phyloP scores from a whole-genome alignment of 345 rosid species.

The Salix viminalis region DNA sequence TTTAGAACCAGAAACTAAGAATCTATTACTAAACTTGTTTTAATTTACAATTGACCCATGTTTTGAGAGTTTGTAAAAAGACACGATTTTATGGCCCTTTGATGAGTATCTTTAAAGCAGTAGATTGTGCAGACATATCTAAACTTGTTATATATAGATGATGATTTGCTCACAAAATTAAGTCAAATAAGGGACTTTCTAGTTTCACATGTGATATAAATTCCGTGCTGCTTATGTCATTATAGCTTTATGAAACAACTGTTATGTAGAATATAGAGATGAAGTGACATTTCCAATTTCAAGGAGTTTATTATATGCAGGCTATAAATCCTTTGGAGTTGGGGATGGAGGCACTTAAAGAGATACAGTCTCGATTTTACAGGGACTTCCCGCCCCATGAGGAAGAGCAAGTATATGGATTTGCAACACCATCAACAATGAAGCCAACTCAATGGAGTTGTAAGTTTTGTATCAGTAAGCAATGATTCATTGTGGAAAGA shows the following conservation, averaged over 20 bases:
- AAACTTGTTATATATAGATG: not conserved
- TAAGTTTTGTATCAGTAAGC: slow-evolving; percentile 32
- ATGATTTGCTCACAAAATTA: not conserved
- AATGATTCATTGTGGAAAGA: slow-evolving; percentile 8
- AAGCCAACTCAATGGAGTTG: slow-evolving; percentile 98
- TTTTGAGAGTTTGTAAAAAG: not conserved
- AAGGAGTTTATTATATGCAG: slow-evolving; percentile 34
- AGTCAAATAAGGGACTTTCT: not conserved
- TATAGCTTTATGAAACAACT: not conserved
- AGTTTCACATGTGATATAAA: not conserved
- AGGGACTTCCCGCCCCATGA: slow-evolving; percentile 85
- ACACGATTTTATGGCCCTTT: not conserved
- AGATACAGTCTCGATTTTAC: slow-evolving; percentile 74
- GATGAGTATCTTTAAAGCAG: not conserved
- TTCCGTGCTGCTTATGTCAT: not conserved
- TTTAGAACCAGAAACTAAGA: too few species aligned
- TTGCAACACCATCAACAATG: slow-evolving; percentile 97
- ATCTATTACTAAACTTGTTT: too few species aligned
- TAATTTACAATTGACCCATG: not conserved
- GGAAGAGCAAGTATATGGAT: slow-evolving; percentile 71
- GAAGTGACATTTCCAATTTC: not conserved
- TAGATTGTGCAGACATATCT: not conserved
- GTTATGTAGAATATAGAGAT: not conserved
- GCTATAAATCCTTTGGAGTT: slow-evolving; percentile 92
- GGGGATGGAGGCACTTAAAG: slow-evolving; percentile 82